Conservation (phyloP, 495 filamentous ascomycete genomes). For the Penicillium soppii region DNA sequence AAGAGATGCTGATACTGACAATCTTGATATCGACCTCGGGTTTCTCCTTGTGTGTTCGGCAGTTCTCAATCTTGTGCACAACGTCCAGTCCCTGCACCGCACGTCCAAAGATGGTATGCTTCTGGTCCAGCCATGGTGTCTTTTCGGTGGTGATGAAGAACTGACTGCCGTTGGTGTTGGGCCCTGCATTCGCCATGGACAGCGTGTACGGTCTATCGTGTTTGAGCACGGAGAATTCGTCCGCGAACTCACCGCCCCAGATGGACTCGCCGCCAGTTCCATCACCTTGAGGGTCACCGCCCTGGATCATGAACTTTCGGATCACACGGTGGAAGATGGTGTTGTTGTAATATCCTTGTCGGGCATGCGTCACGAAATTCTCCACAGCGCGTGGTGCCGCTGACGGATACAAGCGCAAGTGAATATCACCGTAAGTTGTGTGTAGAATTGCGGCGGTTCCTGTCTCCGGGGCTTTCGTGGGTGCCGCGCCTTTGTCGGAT, state of each 20-base stretch:
- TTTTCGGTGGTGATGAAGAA: constrained; percentile 99
- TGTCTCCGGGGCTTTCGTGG: constrained; percentile 63
- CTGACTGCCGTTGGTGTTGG: constrained; percentile 76
- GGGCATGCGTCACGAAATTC: constrained; percentile 93
- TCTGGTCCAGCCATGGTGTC: constrained; percentile 92
- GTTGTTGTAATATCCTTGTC: constrained; percentile 90
- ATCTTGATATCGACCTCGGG: constrained; percentile 98
- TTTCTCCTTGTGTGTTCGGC: constrained; percentile 89
- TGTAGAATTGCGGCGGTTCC: constrained; percentile 83
- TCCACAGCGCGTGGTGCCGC: constrained; percentile 96
- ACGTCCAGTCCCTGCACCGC: constrained; percentile 88
- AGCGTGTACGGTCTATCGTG: constrained; percentile 97
- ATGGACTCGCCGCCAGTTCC: constrained; percentile 96
- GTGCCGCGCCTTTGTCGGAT: constrained; percentile 38
- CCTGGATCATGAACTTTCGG: constrained; percentile 95
- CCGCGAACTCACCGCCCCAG: constrained; percentile 94
- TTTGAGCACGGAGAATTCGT: constrained; percentile 87
- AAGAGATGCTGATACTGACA: constrained; percentile 67
- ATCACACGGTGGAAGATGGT: constrained; percentile 98
- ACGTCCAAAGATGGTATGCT: constrained; percentile 94
- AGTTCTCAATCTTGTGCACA: constrained; percentile 95
- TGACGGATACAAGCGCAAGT: constrained; percentile 88
- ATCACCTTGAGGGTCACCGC: constrained; percentile 91
- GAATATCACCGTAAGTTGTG: constrained; percentile 93
- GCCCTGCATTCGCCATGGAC: constrained; percentile 95